Evolutionary conservation across 169 alveolate species (phyloP).

Genomic region (Plasmodium blacklocki): DNA sequence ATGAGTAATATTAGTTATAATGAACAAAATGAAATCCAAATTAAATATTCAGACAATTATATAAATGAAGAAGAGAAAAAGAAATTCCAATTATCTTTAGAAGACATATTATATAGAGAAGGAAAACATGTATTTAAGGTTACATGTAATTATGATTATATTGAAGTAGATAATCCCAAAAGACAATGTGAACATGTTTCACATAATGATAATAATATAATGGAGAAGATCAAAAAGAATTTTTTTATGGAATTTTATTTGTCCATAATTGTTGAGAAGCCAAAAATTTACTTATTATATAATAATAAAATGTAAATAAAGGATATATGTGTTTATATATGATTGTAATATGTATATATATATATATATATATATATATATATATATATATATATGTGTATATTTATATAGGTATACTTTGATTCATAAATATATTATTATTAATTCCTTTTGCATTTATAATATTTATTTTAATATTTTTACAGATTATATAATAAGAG

Average conservation of each 20-base stretch:
- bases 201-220: background rate
- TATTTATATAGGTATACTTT: background rate
- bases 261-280: conserved; percentile 36
- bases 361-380: background rate
- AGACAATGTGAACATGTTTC: background rate
- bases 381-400: background rate
- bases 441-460: background rate
- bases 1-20: background rate
- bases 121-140: conserved; percentile 45
- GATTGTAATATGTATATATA: background rate
- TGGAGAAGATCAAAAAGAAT: conserved; percentile 23
- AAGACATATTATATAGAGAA: conserved; percentile 40
- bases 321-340: background rate
- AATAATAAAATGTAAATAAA: conserved; percentile 46
- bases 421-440: background rate
- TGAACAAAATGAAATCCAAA: conserved; percentile 6
- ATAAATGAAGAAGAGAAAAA: conserved; percentile 24
- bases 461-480: conserved; percentile 4
- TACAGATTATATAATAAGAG: conserved; percentile 21
- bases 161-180: background rate
- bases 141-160: conserved; percentile 38
- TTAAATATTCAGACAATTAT: conserved; percentile 10
- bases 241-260: conserved; percentile 43
- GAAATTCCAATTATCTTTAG: conserved; percentile 33
- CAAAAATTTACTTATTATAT: conserved; percentile 26